Base-by-base conservation (phyloP, 2,329 filamentous ascomycete genomes). In the Whalleya microplaca region DNA sequence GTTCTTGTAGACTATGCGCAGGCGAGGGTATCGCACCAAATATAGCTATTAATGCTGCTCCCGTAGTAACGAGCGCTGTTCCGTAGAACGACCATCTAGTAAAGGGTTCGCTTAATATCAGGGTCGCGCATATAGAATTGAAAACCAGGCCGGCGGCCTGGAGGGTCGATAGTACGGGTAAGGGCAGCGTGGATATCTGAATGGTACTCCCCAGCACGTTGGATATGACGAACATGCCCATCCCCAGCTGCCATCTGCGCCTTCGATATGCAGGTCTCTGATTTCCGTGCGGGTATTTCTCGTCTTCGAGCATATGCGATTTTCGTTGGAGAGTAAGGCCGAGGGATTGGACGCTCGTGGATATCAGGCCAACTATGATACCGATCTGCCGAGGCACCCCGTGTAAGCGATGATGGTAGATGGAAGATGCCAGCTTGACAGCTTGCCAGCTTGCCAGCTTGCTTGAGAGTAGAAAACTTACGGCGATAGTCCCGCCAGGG, bases 91-190 rank as follows among this genome's bases (percentile, higher is more conserved):
- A 97, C 83, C 92, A 96, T 72, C 84, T 85, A 50, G 95, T 98
- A 75, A 98, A 99, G 3, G 93, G 91, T 75, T 99, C 94, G 69
- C 90, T 88, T 46, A 99, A 84, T 68, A 98, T 91, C 55, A 98
- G 78, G 44, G 92, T 96, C 59, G 95, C 95, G 81, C 96, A 96
- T 74, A 98, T 92, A 55, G 94, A 96, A 79, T 99, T 99, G 82
- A 99, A 99, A 60, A 99, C 95, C 53, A 99, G 83, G 44, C 95
- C 95, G 2, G 94, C 96, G 18, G 94, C 94, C 77, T 99, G 95
- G 40, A 99, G 80, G 1, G 95, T 97, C 54, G 94, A 98, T 32
- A 99, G 84, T 5, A 99, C 92, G 19, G 95, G 95, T 20, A 99
- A 81, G 16, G 95, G 95, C 44, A 99, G 81, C 0, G 94, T 97